Percentiles rank a stretch among this genome's conserved stretches.
Conservation (phyloP, 176 grass and related monocot genomes). For the Zoysia pacifica region DNA sequence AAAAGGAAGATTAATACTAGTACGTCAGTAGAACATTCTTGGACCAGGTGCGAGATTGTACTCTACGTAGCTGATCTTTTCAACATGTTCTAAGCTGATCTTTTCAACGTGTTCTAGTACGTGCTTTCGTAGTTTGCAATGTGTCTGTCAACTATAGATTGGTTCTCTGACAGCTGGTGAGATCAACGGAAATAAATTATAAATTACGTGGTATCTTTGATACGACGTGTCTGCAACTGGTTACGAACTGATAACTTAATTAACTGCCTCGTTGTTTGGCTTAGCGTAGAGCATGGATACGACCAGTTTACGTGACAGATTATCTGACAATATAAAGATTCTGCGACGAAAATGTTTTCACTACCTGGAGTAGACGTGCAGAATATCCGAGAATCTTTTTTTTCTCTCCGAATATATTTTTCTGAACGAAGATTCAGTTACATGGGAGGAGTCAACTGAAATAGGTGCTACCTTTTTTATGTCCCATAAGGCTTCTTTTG, state of each 20-base stretch:
- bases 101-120: not conserved
- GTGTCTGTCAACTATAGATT: not conserved
- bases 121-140: not conserved
- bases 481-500: too few relatives aligned
- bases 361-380: not conserved
- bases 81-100: not conserved
- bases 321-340: not conserved
- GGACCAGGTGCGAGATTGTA: not conserved
- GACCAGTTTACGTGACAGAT: not conserved
- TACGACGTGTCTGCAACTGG: not conserved
- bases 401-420: not conserved
- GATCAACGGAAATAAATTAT: not conserved
- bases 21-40: not conserved
- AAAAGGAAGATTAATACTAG: not conserved
- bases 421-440: not conserved
- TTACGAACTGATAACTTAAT: not conserved
- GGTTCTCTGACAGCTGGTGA: not conserved
- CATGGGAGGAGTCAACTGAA: not conserved
- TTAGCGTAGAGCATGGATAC: not conserved
- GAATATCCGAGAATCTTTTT: not conserved
- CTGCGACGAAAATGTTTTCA: constrained; percentile 1
- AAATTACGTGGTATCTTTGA: constrained; percentile 3
- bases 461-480: too few relatives aligned
- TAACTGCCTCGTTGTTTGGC: constrained; percentile 4
- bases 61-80: not conserved